Conservation (phyloP, 305 asterid species). For the Solanum hybrid region DNA sequence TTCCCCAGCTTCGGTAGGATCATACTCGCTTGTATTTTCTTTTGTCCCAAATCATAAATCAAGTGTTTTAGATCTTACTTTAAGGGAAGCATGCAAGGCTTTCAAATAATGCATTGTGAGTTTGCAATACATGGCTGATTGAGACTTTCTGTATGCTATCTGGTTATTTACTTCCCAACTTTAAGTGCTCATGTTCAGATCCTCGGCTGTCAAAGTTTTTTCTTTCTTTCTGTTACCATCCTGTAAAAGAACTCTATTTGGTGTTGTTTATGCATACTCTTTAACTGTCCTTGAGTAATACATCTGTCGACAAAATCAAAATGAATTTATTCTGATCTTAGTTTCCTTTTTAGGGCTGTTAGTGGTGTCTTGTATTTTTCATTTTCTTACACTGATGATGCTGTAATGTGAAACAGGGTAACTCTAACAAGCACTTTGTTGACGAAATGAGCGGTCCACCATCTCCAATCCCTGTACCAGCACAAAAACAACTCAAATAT, state of each 20-base stretch:
- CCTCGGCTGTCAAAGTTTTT: neutral
- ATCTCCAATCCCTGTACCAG: conserved; percentile 88
- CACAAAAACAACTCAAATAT: conserved; percentile 94
- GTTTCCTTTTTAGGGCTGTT: neutral
- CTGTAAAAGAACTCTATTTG: neutral
- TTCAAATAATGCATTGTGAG: neutral
- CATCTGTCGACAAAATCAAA: neutral
- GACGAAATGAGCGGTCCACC: conserved; percentile 60
- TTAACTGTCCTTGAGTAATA: neutral
- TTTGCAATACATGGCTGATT: neutral
- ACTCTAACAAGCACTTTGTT: conserved; percentile 54
- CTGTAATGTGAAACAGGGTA: conserved; percentile 28
- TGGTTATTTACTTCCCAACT: neutral
- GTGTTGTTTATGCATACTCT: neutral
- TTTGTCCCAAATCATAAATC: neutral
- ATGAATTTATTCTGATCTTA: neutral
- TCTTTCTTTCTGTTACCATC: neutral
- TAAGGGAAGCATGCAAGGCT: neutral
- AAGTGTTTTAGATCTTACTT: neutral
- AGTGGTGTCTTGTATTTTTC: neutral
- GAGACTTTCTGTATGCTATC: neutral
- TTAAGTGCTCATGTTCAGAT: neutral
- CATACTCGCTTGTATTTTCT: neutral
- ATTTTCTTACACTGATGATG: neutral
- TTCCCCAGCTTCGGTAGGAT: conserved; percentile 70